A percentile compares a stretch with the other conserved stretches of the same genome.
Evolutionary conservation across 202 grass and related monocot genomes (phyloP).

Genomic region (Cymbopogon flexuosus): DNA sequence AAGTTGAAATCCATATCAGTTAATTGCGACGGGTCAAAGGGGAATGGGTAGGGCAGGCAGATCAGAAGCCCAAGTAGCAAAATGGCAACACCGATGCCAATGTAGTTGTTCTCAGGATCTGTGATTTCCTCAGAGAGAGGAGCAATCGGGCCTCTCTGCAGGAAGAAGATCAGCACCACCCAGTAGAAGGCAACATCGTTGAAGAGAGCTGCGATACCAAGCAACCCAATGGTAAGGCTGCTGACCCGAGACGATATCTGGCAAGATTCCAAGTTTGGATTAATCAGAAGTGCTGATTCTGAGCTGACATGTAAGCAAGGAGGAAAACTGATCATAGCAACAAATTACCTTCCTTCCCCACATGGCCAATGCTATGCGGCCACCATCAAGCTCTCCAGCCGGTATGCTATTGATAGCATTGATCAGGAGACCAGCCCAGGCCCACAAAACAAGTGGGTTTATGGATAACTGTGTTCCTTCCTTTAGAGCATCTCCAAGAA

Average conservation of each 20-base stretch:
- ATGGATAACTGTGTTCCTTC: conserved; percentile 79
- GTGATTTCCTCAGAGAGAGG: conserved; percentile 86
- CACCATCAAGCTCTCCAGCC: conserved; percentile 83
- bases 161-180: conserved; percentile 86
- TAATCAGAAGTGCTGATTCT: background rate
- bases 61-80: conserved; percentile 74
- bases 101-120: conserved; percentile 60
- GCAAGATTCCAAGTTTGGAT: conserved; percentile 24
- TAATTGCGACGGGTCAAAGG: conserved; percentile 54
- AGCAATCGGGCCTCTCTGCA: conserved; percentile 77
- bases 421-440: conserved; percentile 89
- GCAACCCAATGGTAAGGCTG: conserved; percentile 52
- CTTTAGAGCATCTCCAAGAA: conserved; percentile 82
- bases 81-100: conserved; percentile 50
- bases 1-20: conserved; percentile 54
- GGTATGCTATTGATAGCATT: conserved; percentile 94
- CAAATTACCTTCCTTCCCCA: conserved; percentile 93
- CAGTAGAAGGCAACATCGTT: conserved; percentile 82
- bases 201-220: conserved; percentile 74
- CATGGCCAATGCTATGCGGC: conserved; percentile 65
- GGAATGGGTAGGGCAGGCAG: conserved; percentile 77
- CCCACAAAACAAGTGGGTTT: conserved; percentile 86
- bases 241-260: conserved; percentile 62
- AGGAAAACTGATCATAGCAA: background rate
- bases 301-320: background rate